Percentiles rank a stretch among this genome's conserved stretches.
Conservation (phyloP, 2,329 filamentous ascomycete species). For the Calonectria ilicicola region DNA sequence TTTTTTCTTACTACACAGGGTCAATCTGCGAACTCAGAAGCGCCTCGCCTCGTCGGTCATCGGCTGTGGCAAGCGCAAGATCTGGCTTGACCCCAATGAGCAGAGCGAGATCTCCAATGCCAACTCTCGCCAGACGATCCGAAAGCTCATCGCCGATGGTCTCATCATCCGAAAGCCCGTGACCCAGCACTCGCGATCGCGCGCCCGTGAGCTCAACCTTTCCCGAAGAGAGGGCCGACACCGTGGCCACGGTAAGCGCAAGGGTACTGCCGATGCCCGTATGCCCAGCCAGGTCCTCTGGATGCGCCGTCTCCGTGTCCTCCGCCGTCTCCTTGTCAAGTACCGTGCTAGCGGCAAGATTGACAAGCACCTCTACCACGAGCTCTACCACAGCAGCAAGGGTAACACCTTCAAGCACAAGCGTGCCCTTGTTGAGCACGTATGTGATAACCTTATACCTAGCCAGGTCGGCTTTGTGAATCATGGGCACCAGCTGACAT, state of each 20-base stretch:
- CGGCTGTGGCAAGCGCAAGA: slow-evolving; percentile 99
- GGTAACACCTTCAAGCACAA: slow-evolving; percentile 99
- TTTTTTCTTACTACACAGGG: slow-evolving; percentile 69
- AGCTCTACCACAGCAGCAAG: slow-evolving; percentile 99
- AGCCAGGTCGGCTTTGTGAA: background rate
- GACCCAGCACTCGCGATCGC: slow-evolving; percentile 98
- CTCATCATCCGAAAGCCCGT: slow-evolving; percentile 99
- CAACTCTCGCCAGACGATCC: slow-evolving; percentile 99
- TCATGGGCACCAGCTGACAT: slow-evolving; percentile 31
- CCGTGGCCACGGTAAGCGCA: slow-evolving; percentile 99
- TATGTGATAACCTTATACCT: slow-evolving; percentile 68
- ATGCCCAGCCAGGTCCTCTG: slow-evolving; percentile 99
- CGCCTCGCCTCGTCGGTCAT: slow-evolving; percentile 98
- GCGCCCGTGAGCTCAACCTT: slow-evolving; percentile 94
- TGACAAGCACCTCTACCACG: slow-evolving; percentile 99
- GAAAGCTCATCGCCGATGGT: slow-evolving; percentile 99
- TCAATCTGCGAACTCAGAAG: slow-evolving; percentile 99
- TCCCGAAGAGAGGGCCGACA: slow-evolving; percentile 96
- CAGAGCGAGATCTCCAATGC: slow-evolving; percentile 99
- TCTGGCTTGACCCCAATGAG: slow-evolving; percentile 99
- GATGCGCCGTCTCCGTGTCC: slow-evolving; percentile 99
- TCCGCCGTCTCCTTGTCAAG: slow-evolving; percentile 99
- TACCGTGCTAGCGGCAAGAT: slow-evolving; percentile 99
- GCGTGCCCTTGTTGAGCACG: slow-evolving; percentile 99
- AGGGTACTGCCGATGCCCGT: slow-evolving; percentile 99